Evolutionary conservation across 768 basidiomycete species (phyloP).

Genomic region (Tremella yokohamensis): DNA sequence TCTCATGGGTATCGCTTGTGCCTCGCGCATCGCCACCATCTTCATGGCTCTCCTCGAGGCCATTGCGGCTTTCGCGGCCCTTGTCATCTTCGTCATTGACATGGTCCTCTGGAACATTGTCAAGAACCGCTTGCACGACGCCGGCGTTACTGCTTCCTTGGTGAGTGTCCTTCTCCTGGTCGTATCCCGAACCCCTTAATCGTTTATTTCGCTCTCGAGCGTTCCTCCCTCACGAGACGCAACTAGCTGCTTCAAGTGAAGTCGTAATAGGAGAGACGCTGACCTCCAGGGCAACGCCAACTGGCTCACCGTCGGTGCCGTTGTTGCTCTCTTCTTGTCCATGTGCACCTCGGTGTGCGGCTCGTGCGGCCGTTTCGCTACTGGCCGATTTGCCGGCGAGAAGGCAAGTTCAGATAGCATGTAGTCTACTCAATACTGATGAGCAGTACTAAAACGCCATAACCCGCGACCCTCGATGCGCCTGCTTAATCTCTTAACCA

Average conservation of each 20-base stretch:
- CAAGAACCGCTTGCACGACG: constrained; percentile 59
- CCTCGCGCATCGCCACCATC: constrained; percentile 68
- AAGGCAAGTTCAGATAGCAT: constrained; percentile 23
- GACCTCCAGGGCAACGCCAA: constrained; percentile 69
- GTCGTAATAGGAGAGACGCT: not conserved
- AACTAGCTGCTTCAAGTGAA: too few species aligned
- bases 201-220: not conserved
- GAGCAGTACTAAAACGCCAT: not conserved
- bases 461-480: too few species aligned
- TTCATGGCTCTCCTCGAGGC: constrained; percentile 69
- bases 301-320: constrained; percentile 75
- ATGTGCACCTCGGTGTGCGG: constrained; percentile 67
- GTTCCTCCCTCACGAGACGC: too few species aligned
- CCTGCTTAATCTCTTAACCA: too few species aligned
- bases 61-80: constrained; percentile 64
- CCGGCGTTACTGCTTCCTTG: constrained; percentile 38
- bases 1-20: constrained; percentile 60
- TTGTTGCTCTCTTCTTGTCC: constrained; percentile 63
- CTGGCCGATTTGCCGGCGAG: constrained; percentile 46
- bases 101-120: constrained; percentile 75
- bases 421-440: constrained; percentile 4
- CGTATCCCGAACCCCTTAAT: not conserved
- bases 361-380: constrained; percentile 61
- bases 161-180: constrained; percentile 25
- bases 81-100: constrained; percentile 71